Percentiles rank a stretch among this genome's conserved stretches.
Conservation (phyloP, 2,329 filamentous ascomycete genomes). For the Exophiala calicioides region DNA sequence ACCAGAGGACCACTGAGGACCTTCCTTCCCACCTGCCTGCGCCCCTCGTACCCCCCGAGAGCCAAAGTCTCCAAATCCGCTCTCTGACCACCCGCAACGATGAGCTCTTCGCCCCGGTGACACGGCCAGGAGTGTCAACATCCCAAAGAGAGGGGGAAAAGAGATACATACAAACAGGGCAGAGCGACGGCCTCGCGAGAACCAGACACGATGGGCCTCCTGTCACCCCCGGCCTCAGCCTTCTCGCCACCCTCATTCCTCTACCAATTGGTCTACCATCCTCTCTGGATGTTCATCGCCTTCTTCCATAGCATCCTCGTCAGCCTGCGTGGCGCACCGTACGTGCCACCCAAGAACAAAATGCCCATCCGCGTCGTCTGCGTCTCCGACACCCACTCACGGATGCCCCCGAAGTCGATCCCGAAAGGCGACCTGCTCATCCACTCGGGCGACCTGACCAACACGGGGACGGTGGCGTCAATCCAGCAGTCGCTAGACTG, state of each 20-base stretch:
- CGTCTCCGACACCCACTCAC: constrained; percentile 84
- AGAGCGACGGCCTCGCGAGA: no score
- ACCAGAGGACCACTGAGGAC: no score
- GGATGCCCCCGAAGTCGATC: constrained; percentile 44
- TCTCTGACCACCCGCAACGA: no score
- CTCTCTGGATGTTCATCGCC: constrained; percentile 64
- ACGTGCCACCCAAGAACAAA: constrained; percentile 55
- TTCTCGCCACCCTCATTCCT: constrained; percentile 55
- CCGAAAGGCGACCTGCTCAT: constrained; percentile 82
- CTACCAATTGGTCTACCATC: constrained; percentile 67
- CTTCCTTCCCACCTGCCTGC: no score
- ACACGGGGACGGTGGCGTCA: constrained; percentile 68
- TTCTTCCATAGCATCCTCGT: constrained; percentile 66
- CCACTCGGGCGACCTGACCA: constrained; percentile 83
- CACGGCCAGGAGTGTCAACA: no score
- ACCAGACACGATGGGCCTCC: constrained; percentile 21
- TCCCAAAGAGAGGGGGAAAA: no score
- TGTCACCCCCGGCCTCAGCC: constrained; percentile 36
- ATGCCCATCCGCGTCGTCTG: constrained; percentile 74
- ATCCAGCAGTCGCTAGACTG: constrained; percentile 85
- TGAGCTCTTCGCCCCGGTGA: no score
- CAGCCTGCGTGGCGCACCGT: constrained; percentile 66
- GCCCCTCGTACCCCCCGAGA: no score
- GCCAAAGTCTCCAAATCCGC: no score
- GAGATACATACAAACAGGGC: no score